These are phyloP conservation scores for Maudiozyma humilis DNA, from an alignment of 1,139 yeast genomes.

Conservation along the genomic window DNA sequence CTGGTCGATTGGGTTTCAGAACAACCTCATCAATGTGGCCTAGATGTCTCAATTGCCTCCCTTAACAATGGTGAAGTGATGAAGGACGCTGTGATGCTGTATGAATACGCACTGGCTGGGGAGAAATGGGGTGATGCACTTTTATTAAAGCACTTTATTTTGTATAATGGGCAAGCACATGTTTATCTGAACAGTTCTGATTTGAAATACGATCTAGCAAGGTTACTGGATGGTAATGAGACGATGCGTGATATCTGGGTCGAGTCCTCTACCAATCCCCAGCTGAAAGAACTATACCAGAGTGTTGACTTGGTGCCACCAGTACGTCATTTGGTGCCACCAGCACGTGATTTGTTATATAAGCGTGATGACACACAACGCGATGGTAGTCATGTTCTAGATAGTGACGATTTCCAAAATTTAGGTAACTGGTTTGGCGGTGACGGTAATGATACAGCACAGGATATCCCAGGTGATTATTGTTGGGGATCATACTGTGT, in stretches of 20 bases:
- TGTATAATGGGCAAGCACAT: slow-evolving; percentile 1
- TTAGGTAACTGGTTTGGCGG: too few relatives aligned
- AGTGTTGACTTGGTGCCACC: neutral
- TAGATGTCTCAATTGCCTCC: neutral
- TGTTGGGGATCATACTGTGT: too few relatives aligned
- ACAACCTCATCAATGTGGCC: neutral
- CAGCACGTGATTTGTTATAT: too few relatives aligned
- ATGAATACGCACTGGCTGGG: neutral
- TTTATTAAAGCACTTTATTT: neutral
- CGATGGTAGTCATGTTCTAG: too few relatives aligned
- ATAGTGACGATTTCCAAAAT: too few relatives aligned
- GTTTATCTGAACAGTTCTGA: neutral
- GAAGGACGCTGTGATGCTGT: neutral
- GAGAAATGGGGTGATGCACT: neutral
- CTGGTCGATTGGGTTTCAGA: neutral
- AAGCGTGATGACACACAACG: too few relatives aligned
- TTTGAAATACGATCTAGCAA: neutral
- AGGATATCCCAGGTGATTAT: too few relatives aligned
- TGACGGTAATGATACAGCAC: too few relatives aligned
- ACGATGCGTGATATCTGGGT: neutral
- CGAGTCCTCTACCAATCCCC: neutral
- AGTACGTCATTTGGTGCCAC: too few relatives aligned
- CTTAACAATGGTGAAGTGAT: neutral
- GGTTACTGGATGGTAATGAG: neutral
- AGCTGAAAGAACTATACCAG: neutral